A percentile compares a stretch with the other conserved stretches of the same genome.
Conservation (phyloP, 345 rosid genomes). For the Hypericum perforatum region DNA sequence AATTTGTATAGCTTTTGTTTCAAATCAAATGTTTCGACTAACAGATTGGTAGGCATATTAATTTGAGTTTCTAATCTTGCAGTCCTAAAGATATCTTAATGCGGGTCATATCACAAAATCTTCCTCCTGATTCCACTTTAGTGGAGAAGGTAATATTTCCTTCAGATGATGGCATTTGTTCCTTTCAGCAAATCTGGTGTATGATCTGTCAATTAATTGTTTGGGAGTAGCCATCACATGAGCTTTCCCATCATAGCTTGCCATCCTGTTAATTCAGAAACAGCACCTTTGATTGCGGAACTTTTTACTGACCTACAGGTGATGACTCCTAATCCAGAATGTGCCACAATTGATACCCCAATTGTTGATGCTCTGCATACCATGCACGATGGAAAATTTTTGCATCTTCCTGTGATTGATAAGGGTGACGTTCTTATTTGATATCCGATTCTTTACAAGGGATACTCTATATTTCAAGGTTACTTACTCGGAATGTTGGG, state of each 20-base stretch:
- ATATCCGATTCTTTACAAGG: slow-evolving; percentile 4
- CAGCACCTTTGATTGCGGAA: background rate
- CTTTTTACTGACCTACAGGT: slow-evolving; percentile 38
- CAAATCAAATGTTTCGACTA: background rate
- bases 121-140: slow-evolving; percentile 55
- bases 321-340: slow-evolving; percentile 97
- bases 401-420: slow-evolving; percentile 90
- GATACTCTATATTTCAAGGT: slow-evolving; percentile 7
- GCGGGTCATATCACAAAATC: slow-evolving; percentile 85
- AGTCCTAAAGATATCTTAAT: slow-evolving; percentile 97
- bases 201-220: too few relatives aligned
- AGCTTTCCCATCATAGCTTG: background rate
- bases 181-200: background rate
- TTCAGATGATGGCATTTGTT: slow-evolving; percentile 3
- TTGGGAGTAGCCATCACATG: background rate
- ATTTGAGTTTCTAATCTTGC: slow-evolving; percentile 16
- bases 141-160: slow-evolving; percentile 65
- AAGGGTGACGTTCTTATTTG: slow-evolving; percentile 40
- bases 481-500: slow-evolving; percentile 18
- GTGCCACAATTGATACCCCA: slow-evolving; percentile 75
- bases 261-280: background rate
- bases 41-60: slow-evolving; percentile 1
- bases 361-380: slow-evolving; percentile 90
- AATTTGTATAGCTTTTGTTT: slow-evolving; percentile 3
- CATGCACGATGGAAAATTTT: slow-evolving; percentile 96